These are phyloP conservation scores for Verticillium zaregamsianum DNA, from an alignment of 2,329 filamentous ascomycete species.

Conservation along the genomic window DNA sequence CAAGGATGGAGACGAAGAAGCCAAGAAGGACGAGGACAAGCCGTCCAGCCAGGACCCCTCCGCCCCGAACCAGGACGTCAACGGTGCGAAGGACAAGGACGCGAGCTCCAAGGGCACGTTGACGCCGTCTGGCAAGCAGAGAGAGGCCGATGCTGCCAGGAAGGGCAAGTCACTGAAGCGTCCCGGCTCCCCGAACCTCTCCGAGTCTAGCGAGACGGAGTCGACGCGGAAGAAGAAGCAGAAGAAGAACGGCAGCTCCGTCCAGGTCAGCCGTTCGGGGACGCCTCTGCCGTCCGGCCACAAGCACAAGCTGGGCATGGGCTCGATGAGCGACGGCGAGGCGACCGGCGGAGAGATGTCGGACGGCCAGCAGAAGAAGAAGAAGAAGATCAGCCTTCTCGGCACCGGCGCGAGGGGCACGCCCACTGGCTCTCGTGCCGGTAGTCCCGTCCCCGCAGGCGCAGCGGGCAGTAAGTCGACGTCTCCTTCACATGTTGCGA, in stretches of 20 bases:
- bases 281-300: constrained; percentile 50
- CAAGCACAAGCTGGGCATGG: constrained; percentile 41
- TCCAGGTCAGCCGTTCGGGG: constrained; percentile 47
- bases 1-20: constrained; percentile 36
- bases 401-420: constrained; percentile 43
- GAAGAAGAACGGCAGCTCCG: constrained; percentile 49
- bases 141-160: constrained; percentile 41
- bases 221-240: constrained; percentile 77
- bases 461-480: neutral
- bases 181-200: constrained; percentile 79
- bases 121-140: constrained; percentile 46
- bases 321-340: constrained; percentile 68
- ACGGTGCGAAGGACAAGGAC: constrained; percentile 48
- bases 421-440: constrained; percentile 56
- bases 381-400: constrained; percentile 55
- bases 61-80: constrained; percentile 53
- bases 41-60: constrained; percentile 23
- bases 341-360: constrained; percentile 66
- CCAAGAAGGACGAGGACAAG: constrained; percentile 53
- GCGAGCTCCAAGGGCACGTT: constrained; percentile 64
- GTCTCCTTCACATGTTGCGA: constrained; percentile 8
- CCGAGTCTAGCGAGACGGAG: constrained; percentile 89
- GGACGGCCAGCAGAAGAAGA: constrained; percentile 45
- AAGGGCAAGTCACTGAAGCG: constrained; percentile 70
- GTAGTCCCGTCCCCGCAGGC: constrained; percentile 49